A percentile compares a stretch with the other conserved stretches of the same genome.
phyloP scores from a whole-genome alignment of 106 monocot species.

The Platanthera guangdongensis region DNA sequence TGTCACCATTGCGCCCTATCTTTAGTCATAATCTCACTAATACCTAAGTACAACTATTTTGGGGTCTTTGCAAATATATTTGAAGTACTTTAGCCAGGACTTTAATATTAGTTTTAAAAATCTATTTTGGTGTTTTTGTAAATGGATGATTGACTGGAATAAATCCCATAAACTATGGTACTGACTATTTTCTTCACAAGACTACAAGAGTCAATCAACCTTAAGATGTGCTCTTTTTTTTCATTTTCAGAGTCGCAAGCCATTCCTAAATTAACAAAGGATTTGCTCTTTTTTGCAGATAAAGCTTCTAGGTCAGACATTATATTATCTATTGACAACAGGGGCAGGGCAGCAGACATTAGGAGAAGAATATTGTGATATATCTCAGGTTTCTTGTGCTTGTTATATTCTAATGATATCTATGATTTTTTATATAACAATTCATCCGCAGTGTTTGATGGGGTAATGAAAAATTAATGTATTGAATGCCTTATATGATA shows the following conservation, averaged over 20 bases:
- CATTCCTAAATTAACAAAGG: background rate
- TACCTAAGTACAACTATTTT: too few species aligned
- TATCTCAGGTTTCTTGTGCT: conserved; percentile 51
- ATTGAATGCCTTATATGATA: background rate
- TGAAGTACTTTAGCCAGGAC: background rate
- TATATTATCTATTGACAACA: conserved; percentile 90
- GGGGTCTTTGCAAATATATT: too few species aligned
- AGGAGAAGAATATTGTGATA: conserved; percentile 97
- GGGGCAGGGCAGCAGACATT: conserved; percentile 95
- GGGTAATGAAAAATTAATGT: background rate
- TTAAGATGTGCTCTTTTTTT: background rate
- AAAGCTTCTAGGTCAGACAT: conserved; percentile 79
- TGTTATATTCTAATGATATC: background rate
- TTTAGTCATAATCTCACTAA: too few species aligned
- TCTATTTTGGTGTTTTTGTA: background rate
- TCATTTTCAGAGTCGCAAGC: background rate
- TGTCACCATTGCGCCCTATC: too few species aligned
- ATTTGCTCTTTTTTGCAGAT: conserved; percentile 38
- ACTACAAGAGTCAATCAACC: background rate
- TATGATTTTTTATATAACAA: background rate
- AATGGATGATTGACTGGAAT: background rate
- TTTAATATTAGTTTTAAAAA: background rate
- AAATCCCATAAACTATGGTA: background rate
- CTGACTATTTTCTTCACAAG: background rate
- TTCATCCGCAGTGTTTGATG: background rate